Percentiles rank a stretch among this genome's conserved stretches.
phyloP scores from a whole-genome alignment of 257 asterid genomes.

The Marsdenia floribunda region DNA sequence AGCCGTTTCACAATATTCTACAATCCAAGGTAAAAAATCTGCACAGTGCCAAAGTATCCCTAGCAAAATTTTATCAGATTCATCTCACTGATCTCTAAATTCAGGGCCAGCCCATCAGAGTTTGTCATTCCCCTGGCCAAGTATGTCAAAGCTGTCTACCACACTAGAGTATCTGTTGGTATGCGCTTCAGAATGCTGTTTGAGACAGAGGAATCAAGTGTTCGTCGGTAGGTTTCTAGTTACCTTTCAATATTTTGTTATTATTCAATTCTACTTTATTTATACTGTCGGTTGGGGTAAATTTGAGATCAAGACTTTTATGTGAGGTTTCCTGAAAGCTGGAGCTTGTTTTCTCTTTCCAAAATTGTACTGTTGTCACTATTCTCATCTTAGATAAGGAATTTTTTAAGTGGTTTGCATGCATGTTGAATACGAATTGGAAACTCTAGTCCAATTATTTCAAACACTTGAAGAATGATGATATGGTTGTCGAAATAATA shows the following conservation, averaged over 20 bases:
- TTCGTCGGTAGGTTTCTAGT: constrained; percentile 51
- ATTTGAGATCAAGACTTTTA: neutral
- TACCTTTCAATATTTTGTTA: neutral
- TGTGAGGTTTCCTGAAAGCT: neutral
- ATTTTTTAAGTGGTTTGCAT: no score
- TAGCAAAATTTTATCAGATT: neutral
- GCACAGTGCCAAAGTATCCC: neutral
- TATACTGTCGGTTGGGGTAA: neutral
- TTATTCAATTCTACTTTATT: neutral
- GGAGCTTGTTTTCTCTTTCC: neutral
- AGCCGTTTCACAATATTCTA: constrained; percentile 74
- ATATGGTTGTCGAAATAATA: no score
- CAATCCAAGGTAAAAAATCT: constrained; percentile 58
- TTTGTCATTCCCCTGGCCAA: constrained; percentile 68
- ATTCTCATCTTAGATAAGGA: no score
- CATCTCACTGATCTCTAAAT: constrained; percentile 14
- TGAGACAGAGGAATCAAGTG: constrained; percentile 76
- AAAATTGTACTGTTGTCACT: neutral
- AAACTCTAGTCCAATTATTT: no score
- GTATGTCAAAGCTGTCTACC: constrained; percentile 59
- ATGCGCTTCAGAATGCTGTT: constrained; percentile 81
- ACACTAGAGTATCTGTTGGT: constrained; percentile 72
- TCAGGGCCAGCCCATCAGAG: constrained; percentile 72
- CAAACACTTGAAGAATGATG: no score
- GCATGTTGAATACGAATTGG: no score